Evolutionary conservation across 73 alveolate species (phyloP).

Genomic region (Urostyla sp.): DNA sequence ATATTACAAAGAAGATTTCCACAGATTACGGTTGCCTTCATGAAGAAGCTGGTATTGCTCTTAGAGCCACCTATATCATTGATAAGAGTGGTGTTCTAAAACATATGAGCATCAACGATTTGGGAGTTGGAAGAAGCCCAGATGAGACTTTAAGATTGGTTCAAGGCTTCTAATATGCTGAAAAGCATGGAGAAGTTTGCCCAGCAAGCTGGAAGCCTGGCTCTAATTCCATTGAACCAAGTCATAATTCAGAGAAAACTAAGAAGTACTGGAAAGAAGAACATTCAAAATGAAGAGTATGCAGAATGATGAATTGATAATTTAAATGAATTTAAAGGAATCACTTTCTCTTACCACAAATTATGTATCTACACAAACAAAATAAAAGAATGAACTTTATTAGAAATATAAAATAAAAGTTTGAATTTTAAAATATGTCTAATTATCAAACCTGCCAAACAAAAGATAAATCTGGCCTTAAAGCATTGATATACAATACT

Average conservation of each 20-base stretch:
- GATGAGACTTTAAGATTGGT: constrained; percentile 96
- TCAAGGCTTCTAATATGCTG: constrained; percentile 97
- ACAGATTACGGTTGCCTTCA: constrained; percentile 93
- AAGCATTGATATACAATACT: too few species aligned
- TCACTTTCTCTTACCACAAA: not conserved
- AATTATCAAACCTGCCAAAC: too few species aligned
- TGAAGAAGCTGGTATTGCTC: constrained; percentile 90
- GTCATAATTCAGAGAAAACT: constrained; percentile 75
- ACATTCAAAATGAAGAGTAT: constrained; percentile 63
- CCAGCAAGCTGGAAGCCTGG: constrained; percentile 99
- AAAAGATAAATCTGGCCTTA: too few species aligned
- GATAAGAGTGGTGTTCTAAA: constrained; percentile 95
- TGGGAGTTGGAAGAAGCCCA: constrained; percentile 99
- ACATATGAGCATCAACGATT: constrained; percentile 94
- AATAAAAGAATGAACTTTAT: not conserved
- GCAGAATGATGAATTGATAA: not conserved
- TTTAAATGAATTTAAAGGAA: too few species aligned
- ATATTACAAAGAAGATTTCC: constrained; percentile 87
- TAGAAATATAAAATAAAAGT: not conserved
- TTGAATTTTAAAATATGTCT: not conserved
- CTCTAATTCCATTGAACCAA: constrained; percentile 88
- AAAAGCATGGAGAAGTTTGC: constrained; percentile 98
- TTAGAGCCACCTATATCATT: constrained; percentile 97
- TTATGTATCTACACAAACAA: not conserved
- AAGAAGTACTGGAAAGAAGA: constrained; percentile 76